Percentiles rank a stretch among this genome's conserved stretches.
Evolutionary conservation across 2,329 filamentous ascomycete species (phyloP).

Genomic region (Ceratocystis variospora): DNA sequence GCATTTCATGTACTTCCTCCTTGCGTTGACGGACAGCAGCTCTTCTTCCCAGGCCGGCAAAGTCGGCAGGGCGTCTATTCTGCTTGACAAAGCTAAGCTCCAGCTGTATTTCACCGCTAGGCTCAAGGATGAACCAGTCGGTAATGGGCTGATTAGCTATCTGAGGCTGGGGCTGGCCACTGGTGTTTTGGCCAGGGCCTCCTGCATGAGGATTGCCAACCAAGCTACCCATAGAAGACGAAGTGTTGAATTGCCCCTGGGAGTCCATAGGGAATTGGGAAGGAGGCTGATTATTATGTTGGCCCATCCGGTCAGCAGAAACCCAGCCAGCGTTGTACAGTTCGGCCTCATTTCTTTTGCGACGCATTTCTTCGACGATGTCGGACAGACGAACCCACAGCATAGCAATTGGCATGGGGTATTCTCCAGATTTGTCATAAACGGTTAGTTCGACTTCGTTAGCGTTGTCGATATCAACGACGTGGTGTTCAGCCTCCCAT

Average conservation of each 20-base stretch:
- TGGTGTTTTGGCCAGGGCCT: conserved; percentile 26
- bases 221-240: conserved; percentile 17
- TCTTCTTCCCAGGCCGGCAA: conserved; percentile 85
- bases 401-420: conserved; percentile 83
- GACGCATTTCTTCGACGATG: conserved; percentile 91
- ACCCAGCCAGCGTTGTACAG: conserved; percentile 94
- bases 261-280: conserved; percentile 46
- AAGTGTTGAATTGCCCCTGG: conserved; percentile 26
- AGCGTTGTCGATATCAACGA: conserved; percentile 90
- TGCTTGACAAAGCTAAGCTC: conserved; percentile 88
- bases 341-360: conserved; percentile 93
- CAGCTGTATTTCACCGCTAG: conserved; percentile 81
- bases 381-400: conserved; percentile 95
- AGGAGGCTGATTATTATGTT: conserved; percentile 33
- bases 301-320: conserved; percentile 86
- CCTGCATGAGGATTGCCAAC: conserved; percentile 33
- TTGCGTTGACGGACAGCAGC: conserved; percentile 95
- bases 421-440: conserved; percentile 86
- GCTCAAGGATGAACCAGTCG: conserved; percentile 94
- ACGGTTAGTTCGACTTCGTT: conserved; percentile 97
- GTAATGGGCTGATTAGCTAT: conserved; percentile 56
- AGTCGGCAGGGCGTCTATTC: conserved; percentile 67
- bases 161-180: conserved; percentile 31
- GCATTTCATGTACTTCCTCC: conserved; percentile 96
- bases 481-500: conserved; percentile 86